Base-by-base conservation (phyloP, 163 green algal genomes). In the Chlamydomonas reinhardtii region DNA sequence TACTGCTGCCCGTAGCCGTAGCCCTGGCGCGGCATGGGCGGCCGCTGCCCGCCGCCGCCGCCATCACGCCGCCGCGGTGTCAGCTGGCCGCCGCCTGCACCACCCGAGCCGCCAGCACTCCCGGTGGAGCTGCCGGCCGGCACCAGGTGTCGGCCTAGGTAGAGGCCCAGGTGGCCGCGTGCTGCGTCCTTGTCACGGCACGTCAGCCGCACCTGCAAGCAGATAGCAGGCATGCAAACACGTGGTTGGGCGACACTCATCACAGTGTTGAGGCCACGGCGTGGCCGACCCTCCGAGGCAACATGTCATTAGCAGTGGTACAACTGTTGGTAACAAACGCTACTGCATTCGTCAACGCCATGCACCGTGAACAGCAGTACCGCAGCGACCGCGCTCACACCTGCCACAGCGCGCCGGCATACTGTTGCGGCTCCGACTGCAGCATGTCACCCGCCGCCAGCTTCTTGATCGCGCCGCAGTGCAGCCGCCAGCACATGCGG, bases 401-500 rank as follows among this genome's bases (percentile, higher is more conserved):
- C 54, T 79, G 80, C 80, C 80, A 86, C 34, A 73, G 27, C 54
- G 80, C 69, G 22, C 80, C 80, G 5, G 80, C 80, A 56, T 86
- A 68, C 79, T 77, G 29, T 5, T 85, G 31, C 68, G 29, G 24
- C 31, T 77, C 68, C n/a, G 68, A 78, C 66, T 85, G 68, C 48
- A 85, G 68, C 66, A 77, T 35, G 24, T 70, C 52, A 24, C 19
- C 25, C 37, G 48, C 14, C 70, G 65, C 56, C 70, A 86, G 80
- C 80, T 85, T 85, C 24, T n/a, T 37, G 24, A 85, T 31, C 4
- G 68, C 48, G 12, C 68, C 68, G 27, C 32, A 68, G 54, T 22
- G 25, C 80, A 86, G 80, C 48, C 80, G 80, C 80, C 80, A 86
- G 69, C 80, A 86, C 25, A 86, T 27, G 20, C 80, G 80, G 56